These are phyloP conservation scores for Phytophthora rubi DNA, from an alignment of 352 stramenopile genomes.

Conservation along the genomic window DNA sequence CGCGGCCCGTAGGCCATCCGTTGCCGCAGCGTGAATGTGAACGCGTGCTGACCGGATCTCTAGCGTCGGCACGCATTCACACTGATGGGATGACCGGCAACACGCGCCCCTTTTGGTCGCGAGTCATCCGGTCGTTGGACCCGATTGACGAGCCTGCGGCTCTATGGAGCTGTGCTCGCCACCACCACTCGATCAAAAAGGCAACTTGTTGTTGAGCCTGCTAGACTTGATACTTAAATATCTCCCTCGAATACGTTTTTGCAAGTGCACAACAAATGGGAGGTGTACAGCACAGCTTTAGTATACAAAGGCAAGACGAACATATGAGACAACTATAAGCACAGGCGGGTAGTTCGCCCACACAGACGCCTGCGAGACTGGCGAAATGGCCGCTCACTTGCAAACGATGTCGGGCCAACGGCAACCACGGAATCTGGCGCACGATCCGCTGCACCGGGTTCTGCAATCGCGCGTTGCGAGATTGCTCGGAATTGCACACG, in stretches of 20 bases:
- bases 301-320: not conserved
- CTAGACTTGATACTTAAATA: not conserved
- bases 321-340: constrained; percentile 6
- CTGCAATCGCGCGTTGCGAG: constrained; percentile 20
- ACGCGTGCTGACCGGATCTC: constrained; percentile 2
- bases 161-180: constrained; percentile 23
- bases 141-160: constrained; percentile 23
- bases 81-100: constrained; percentile 4
- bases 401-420: constrained; percentile 35
- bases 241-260: not conserved
- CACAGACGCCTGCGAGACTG: constrained; percentile 15
- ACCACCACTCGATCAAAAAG: constrained; percentile 32
- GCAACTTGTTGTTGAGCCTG: constrained; percentile 27
- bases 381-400: constrained; percentile 28
- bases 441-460: constrained; percentile 29
- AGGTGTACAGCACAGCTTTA: not conserved
- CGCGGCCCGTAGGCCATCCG: constrained; percentile 5
- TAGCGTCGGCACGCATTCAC: constrained; percentile 18
- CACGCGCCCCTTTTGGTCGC: constrained; percentile 14
- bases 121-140: constrained; percentile 10
- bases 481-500: constrained; percentile 31
- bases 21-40: constrained; percentile 19
- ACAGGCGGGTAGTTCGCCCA: not conserved
- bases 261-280: constrained; percentile 12
- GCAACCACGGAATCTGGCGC: constrained; percentile 39